These are phyloP conservation scores for Theobroma cacao DNA, from an alignment of 345 rosid species.

Conservation along the genomic window DNA sequence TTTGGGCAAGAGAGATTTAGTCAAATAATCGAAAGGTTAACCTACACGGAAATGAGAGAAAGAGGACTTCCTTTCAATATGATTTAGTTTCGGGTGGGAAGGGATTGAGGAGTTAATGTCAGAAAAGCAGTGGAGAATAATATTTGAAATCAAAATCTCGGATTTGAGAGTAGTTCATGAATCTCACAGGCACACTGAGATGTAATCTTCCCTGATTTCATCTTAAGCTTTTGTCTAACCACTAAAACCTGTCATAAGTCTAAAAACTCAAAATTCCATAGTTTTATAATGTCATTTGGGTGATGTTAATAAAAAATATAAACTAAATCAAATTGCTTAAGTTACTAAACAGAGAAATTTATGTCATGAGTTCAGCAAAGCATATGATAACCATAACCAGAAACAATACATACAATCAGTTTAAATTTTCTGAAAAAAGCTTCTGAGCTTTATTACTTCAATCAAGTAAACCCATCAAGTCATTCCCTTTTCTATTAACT, in stretches of 20 bases:
- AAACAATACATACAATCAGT: not conserved
- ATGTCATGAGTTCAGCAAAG: not conserved
- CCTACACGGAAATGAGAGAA: not conserved
- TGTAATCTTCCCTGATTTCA: not conserved
- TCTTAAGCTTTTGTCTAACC: constrained; percentile 64
- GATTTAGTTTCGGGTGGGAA: not conserved
- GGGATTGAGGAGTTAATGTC: no score
- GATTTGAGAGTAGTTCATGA: not conserved
- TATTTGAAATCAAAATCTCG: not conserved
- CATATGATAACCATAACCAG: not conserved
- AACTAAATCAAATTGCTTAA: not conserved
- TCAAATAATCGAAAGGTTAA: not conserved
- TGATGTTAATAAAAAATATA: not conserved
- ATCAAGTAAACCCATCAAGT: not conserved
- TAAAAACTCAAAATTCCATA: constrained; percentile 11
- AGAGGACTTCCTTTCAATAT: not conserved
- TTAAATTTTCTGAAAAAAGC: not conserved
- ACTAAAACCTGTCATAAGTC: constrained; percentile 66
- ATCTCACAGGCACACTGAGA: constrained; percentile 10
- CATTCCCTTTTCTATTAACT: not conserved
- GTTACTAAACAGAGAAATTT: not conserved
- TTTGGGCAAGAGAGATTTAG: constrained; percentile 8
- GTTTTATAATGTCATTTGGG: not conserved
- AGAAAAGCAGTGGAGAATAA: not conserved
- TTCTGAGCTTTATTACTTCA: not conserved